Evolutionary conservation across 1,284 basidiomycete genomes (phyloP), one percentile per base, ranked within the genome.

Genomic region (Earliella scabrosa): DNA sequence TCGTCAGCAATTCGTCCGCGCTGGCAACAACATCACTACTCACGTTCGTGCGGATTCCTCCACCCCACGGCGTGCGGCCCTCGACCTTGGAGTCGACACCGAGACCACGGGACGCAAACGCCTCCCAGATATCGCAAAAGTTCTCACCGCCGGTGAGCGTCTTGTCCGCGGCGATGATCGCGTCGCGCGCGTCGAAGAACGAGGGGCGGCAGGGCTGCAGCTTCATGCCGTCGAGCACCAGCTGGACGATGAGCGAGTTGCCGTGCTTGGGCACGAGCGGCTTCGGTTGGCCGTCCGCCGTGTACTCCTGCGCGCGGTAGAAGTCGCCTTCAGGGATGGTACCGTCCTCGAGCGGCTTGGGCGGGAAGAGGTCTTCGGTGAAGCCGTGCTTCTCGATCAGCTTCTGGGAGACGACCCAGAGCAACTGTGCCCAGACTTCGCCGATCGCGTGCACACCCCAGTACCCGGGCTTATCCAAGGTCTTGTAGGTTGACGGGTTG

Each of bases 401-500:
- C 35, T 81, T 76, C 71, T 95, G 85, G 24, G 83, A 82, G 50
- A 95, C 79, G 63, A 94, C 84, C 86, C 93, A 97, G 56, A 98
- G 88, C 57, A 97, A 88, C 77, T 97, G 82, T 18, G 95, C 95
- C 95, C 95, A 98, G 56, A 98, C 95, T 75, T 96, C 95, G 56
- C 95, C 94, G 59, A 95, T 91, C 36, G 92, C 91, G 71, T 95
- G 93, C 57, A 95, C 92, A 51, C 91, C 91, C 88, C 91, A 95
- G 77, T 94, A 95, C 18, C 91, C 91, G 9, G 92, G 89, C 74
- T 91, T 90, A 79, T 98, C 94, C 40, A 98, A 88, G n/a, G 91
- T 96, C 83, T 95, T 91, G 82, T 98, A 98, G 1, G 88, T 92
- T 58, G 90, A 92, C 0, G 95, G 96, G 80, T 97, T 98, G 72